These are phyloP conservation scores for Microcyclospora pomicola DNA, from an alignment of 2,329 filamentous ascomycete species.

Conservation along the genomic window DNA sequence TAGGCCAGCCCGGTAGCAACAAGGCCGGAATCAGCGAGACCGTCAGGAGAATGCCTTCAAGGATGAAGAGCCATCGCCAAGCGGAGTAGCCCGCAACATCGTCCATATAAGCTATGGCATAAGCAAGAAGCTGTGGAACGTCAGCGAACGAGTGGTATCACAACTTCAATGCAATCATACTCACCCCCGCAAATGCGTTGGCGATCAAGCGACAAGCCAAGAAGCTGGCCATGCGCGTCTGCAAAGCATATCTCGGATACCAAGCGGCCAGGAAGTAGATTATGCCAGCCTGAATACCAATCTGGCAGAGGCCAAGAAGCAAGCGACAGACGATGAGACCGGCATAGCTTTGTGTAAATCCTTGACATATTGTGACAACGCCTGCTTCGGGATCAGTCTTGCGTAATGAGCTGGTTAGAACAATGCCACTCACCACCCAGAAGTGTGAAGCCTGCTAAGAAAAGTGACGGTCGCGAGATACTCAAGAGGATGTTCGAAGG, in stretches of 20 bases:
- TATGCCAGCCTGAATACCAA: background rate
- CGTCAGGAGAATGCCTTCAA: background rate
- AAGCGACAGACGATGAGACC: background rate
- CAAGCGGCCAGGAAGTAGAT: background rate
- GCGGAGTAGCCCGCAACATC: background rate
- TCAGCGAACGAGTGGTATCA: too few species aligned
- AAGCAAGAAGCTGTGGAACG: background rate
- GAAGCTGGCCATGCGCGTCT: background rate
- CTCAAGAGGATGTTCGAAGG: background rate
- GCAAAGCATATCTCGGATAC: background rate
- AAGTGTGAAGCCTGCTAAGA: background rate
- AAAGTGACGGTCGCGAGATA: background rate
- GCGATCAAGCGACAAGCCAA: background rate
- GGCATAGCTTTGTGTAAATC: background rate
- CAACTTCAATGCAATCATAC: too few species aligned
- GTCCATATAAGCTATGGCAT: background rate
- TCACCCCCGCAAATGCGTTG: background rate
- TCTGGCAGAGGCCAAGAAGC: background rate
- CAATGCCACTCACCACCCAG: background rate
- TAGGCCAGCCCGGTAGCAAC: background rate
- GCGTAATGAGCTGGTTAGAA: too few species aligned
- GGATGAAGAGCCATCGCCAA: background rate
- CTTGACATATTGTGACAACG: background rate
- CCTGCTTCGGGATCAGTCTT: background rate
- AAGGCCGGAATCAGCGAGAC: background rate